Percentiles rank a stretch among this genome's conserved stretches.
phyloP scores from a whole-genome alignment of 1,284 basidiomycete species.

The Puccinia hordei region DNA sequence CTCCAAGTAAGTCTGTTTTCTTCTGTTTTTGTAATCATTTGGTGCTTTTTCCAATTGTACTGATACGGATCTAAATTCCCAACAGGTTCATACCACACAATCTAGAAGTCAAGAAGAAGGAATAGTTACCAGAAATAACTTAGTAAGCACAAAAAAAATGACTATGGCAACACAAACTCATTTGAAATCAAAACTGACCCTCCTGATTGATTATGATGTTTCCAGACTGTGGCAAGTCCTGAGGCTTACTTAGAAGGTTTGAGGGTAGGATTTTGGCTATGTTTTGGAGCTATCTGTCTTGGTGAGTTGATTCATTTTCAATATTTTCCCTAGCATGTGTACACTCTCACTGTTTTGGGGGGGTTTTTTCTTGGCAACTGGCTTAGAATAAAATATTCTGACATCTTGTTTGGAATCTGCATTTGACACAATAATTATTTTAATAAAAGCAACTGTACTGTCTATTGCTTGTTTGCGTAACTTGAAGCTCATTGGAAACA shows the following conservation, averaged over 20 bases:
- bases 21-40: not conserved
- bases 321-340: no score
- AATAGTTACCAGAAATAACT: not conserved
- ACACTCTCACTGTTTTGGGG: no score
- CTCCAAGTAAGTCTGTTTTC: conserved; percentile 22
- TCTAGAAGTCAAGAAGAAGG: conserved; percentile 21
- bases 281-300: conserved; percentile 30
- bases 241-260: conserved; percentile 39
- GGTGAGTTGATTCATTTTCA: conserved; percentile 11
- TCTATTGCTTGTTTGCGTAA: not conserved
- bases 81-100: conserved; percentile 15
- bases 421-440: no score
- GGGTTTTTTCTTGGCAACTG: no score
- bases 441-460: not conserved
- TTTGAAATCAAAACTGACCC: not conserved
- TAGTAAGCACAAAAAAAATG: not conserved
- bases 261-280: conserved; percentile 33
- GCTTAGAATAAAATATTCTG: no score
- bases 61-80: not conserved
- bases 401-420: no score
- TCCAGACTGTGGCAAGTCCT: conserved; percentile 23
- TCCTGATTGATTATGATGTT: no score
- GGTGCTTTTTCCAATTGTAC: no score
- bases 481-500: not conserved
- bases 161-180: no score